A percentile compares a stretch with the other conserved stretches of the same genome.
phyloP scores from a whole-genome alignment of 192 early-diverging fungal species.

The Entomortierella lignicola region DNA sequence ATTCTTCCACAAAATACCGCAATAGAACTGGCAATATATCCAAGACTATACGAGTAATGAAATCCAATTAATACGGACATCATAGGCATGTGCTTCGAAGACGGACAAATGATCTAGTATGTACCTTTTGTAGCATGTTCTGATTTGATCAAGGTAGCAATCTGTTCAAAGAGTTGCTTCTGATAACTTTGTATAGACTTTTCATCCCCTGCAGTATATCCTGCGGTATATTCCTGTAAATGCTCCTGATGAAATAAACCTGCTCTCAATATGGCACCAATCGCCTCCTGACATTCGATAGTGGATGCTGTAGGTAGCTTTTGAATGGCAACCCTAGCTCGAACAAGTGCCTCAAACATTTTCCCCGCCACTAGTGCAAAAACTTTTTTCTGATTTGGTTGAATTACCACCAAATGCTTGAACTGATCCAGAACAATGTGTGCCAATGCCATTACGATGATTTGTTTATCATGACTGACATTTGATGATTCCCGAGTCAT shows the following conservation, averaged over 20 bases:
- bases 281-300: slow-evolving; percentile 19
- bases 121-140: slow-evolving; percentile 18
- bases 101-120: not conserved
- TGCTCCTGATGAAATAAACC: slow-evolving; percentile 51
- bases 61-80: not conserved
- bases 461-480: not conserved
- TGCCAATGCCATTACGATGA: slow-evolving; percentile 14
- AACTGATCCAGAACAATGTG: slow-evolving; percentile 33
- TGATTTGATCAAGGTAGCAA: slow-evolving; percentile 23
- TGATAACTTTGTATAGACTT: slow-evolving; percentile 50
- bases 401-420: slow-evolving; percentile 28
- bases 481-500: slow-evolving; percentile 6
- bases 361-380: slow-evolving; percentile 30
- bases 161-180: slow-evolving; percentile 49
- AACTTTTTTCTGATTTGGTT: slow-evolving; percentile 52
- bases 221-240: slow-evolving; percentile 44
- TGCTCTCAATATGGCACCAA: slow-evolving; percentile 32
- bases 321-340: slow-evolving; percentile 19
- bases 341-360: slow-evolving; percentile 36
- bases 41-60: slow-evolving; percentile 6
- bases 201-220: slow-evolving; percentile 30
- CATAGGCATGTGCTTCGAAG: not conserved
- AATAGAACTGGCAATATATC: slow-evolving; percentile 28
- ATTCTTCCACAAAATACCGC: slow-evolving; percentile 42
- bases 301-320: not conserved